Base-by-base conservation (phyloP, 495 filamentous ascomycete species). In the Monascus purpureus region DNA sequence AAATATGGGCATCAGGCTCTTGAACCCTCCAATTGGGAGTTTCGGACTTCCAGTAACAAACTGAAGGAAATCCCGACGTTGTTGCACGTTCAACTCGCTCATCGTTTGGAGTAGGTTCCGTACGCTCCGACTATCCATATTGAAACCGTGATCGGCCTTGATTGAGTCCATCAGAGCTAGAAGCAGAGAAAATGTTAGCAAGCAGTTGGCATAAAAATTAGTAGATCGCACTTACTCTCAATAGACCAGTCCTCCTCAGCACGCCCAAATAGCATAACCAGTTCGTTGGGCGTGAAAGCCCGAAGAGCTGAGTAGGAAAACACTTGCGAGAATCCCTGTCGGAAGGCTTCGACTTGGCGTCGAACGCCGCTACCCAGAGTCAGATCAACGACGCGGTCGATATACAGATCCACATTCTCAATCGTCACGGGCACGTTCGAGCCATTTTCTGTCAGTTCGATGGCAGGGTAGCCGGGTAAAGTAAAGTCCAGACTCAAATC, bases 121-220 rank as follows among this genome's bases (percentile, higher is more conserved):
- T 20, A 99, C 90, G 38, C 84, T 94, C 64, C 79, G 84, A 66
- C 92, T 96, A 43, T 99, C 92, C 76, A 99, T 90, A 42, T 96
- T 96, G 65, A 84, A 99, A 3, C 92, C 92, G 50, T 99, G 92
- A 47, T 99, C 92, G n/a, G 92, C 92, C 63, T 96, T 99, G 57
- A 99, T 86, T 2, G 88, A 94, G 49, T 99, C 92, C 73, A 88
- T 93, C 15, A 97, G 67, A 23, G 90, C 83, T 92, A 41, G n/a
- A 46, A 25, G 13, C 27, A 40, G n/a, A 12, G 31, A 2, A 25
- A 9, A 32, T 56, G 35, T 57, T 39, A 18, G 20, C n/a, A 24
- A 31, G 28, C 6, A 11, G n/a, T 11, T 13, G 18, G n/a, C n/a
- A 5, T 24, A 4, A 13, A 28, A 33, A 11, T 2, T 13, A 23